Conservation (phyloP, 2,329 filamentous ascomycete genomes). For the Clonostachys chloroleuca region DNA sequence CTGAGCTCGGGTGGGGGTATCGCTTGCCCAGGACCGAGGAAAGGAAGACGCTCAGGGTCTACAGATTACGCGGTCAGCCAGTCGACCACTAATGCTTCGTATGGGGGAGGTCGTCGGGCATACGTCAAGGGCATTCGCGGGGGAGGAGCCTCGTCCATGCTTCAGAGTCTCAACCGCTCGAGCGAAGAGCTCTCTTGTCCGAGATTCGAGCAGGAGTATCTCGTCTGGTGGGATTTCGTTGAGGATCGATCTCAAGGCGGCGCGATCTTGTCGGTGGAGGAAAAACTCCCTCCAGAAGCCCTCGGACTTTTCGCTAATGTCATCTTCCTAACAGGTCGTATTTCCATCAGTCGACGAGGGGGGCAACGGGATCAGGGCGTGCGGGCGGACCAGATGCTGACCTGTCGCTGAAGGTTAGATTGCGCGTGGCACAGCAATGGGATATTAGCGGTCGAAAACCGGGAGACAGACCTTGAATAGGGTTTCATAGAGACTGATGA, state of each 20-base stretch:
- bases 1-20: constrained; percentile 92
- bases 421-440: neutral
- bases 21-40: constrained; percentile 78
- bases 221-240: constrained; percentile 68
- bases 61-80: constrained; percentile 16
- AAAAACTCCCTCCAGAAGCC: constrained; percentile 98
- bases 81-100: neutral
- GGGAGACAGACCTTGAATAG: constrained; percentile 63
- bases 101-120: constrained; percentile 15
- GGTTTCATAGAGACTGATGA: constrained; percentile 82
- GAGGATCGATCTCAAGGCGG: constrained; percentile 64
- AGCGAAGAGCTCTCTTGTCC: constrained; percentile 74
- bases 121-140: constrained; percentile 84
- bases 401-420: constrained; percentile 11
- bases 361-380: constrained; percentile 7
- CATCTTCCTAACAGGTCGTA: constrained; percentile 45
- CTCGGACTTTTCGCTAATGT: constrained; percentile 68
- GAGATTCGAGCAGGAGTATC: constrained; percentile 70
- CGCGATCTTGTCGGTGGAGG: constrained; percentile 74
- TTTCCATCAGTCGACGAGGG: constrained; percentile 18
- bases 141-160: constrained; percentile 52
- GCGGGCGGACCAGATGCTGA: constrained; percentile 1
- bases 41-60: constrained; percentile 90
- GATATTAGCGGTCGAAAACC: too few species aligned
- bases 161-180: constrained; percentile 69